A percentile compares a stretch with the other conserved stretches of the same genome.
phyloP scores from a whole-genome alignment of 2,329 filamentous ascomycete genomes.

The Amauroascus verrucosus region DNA sequence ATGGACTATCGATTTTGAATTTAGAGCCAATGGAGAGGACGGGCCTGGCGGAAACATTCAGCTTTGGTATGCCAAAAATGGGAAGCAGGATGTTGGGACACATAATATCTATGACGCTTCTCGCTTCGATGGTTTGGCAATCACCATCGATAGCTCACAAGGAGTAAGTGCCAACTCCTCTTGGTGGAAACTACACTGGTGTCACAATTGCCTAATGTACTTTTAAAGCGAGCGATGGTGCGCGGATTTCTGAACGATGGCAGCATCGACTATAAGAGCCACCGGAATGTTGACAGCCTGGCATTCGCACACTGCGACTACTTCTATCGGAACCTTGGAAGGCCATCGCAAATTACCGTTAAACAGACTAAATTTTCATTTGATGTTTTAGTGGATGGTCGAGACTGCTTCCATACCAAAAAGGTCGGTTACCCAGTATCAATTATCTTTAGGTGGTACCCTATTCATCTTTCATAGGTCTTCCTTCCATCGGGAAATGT shows the following conservation, averaged over 20 bases:
- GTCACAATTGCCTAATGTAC: neutral
- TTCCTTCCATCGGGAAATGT: conserved; percentile 68
- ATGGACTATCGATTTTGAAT: conserved; percentile 78
- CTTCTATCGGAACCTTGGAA: conserved; percentile 80
- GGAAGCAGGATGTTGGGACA: conserved; percentile 53
- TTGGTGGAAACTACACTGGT: neutral
- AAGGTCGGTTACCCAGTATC: conserved; percentile 34
- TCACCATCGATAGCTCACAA: conserved; percentile 77
- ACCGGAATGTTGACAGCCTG: conserved; percentile 67
- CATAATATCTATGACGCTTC: conserved; percentile 75
- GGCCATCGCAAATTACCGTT: conserved; percentile 69
- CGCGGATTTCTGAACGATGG: conserved; percentile 93
- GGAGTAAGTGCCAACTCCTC: conserved; percentile 32
- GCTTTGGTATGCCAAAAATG: conserved; percentile 75
- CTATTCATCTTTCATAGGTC: conserved; percentile 41
- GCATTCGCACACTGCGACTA: conserved; percentile 92
- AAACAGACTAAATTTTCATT: conserved; percentile 56
- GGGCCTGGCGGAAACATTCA: conserved; percentile 81
- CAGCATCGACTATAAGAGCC: conserved; percentile 62
- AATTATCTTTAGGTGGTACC: neutral
- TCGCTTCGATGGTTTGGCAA: conserved; percentile 78
- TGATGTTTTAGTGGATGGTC: conserved; percentile 69
- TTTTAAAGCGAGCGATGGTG: conserved; percentile 53
- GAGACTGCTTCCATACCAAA: conserved; percentile 70
- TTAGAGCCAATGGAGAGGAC: conserved; percentile 77